Evolutionary conservation across 2,329 filamentous ascomycete species (phyloP).

Genomic region (Aphanocladium album): DNA sequence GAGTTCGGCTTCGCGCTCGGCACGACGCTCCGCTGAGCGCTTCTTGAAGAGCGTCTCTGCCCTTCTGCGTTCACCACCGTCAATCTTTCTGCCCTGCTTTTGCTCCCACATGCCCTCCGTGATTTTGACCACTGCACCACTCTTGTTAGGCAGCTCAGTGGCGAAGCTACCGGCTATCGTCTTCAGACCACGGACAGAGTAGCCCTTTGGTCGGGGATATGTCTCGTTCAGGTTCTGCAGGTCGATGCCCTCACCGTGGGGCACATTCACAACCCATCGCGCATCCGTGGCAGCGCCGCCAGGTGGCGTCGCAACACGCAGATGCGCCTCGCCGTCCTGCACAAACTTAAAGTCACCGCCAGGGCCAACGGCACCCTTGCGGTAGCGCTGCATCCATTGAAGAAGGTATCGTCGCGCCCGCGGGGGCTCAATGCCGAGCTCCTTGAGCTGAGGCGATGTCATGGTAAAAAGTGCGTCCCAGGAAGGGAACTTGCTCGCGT

Average conservation of each 20-base stretch:
- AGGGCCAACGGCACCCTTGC: slow-evolving; percentile 69
- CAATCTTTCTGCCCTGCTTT: slow-evolving; percentile 80
- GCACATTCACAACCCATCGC: slow-evolving; percentile 53
- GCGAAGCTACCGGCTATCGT: slow-evolving; percentile 73
- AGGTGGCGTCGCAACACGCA: slow-evolving; percentile 43
- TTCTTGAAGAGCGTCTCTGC: slow-evolving; percentile 85
- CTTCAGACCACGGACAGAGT: slow-evolving; percentile 62
- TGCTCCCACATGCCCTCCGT: slow-evolving; percentile 93
- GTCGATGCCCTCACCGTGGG: slow-evolving; percentile 35
- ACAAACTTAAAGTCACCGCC: slow-evolving; percentile 80
- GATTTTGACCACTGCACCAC: slow-evolving; percentile 61
- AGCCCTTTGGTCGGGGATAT: slow-evolving; percentile 34
- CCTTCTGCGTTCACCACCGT: slow-evolving; percentile 88
- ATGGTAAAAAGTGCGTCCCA: slow-evolving; percentile 90
- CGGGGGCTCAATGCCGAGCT: slow-evolving; percentile 81
- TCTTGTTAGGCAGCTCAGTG: slow-evolving; percentile 59
- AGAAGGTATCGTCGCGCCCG: slow-evolving; percentile 79
- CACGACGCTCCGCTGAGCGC: slow-evolving; percentile 72
- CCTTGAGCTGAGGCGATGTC: slow-evolving; percentile 69
- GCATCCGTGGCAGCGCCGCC: slow-evolving; percentile 35
- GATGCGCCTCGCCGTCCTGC: slow-evolving; percentile 46
- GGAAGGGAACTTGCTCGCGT: slow-evolving; percentile 79
- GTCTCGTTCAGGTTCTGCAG: slow-evolving; percentile 1
- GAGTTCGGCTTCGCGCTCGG: slow-evolving; percentile 46
- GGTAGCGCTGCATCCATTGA: slow-evolving; percentile 81